Evolutionary conservation across 495 filamentous ascomycete genomes (phyloP).

Genomic region (Apiosordaria backusii): DNA sequence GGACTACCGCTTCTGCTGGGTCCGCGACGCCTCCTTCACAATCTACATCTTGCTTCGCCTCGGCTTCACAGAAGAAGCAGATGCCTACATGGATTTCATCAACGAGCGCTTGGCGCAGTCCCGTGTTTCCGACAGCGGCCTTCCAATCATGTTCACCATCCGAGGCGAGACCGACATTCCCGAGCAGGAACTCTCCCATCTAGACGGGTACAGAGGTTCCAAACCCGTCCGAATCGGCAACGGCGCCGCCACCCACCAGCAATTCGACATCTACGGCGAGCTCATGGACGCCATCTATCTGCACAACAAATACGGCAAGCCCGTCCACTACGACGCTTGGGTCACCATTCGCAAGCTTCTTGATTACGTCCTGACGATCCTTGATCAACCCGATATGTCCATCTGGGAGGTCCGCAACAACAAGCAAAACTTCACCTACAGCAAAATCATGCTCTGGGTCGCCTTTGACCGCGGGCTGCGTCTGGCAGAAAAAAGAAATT

Average conservation of each 20-base stretch:
- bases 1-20: constrained; percentile 75
- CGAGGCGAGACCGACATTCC: constrained; percentile 68
- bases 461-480: constrained; percentile 68
- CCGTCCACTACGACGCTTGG: constrained; percentile 69
- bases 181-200: constrained; percentile 60
- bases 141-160: constrained; percentile 78
- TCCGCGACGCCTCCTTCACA: constrained; percentile 69
- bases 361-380: constrained; percentile 54
- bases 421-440: constrained; percentile 70
- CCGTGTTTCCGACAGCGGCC: constrained; percentile 44
- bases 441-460: constrained; percentile 74
- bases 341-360: constrained; percentile 30
- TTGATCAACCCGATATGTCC: constrained; percentile 64
- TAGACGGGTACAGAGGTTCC: constrained; percentile 65
- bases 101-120: constrained; percentile 58
- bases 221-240: constrained; percentile 71
- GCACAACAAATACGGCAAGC: constrained; percentile 74
- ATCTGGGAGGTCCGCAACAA: constrained; percentile 74
- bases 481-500: constrained; percentile 63
- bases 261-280: constrained; percentile 74
- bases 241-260: constrained; percentile 67
- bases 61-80: constrained; percentile 69
- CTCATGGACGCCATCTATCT: constrained; percentile 72
- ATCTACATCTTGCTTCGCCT: constrained; percentile 71
- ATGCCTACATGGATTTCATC: constrained; percentile 72